phyloP scores from a whole-genome alignment of 192 early-diverging fungal species.

The Piromyces sp. region DNA sequence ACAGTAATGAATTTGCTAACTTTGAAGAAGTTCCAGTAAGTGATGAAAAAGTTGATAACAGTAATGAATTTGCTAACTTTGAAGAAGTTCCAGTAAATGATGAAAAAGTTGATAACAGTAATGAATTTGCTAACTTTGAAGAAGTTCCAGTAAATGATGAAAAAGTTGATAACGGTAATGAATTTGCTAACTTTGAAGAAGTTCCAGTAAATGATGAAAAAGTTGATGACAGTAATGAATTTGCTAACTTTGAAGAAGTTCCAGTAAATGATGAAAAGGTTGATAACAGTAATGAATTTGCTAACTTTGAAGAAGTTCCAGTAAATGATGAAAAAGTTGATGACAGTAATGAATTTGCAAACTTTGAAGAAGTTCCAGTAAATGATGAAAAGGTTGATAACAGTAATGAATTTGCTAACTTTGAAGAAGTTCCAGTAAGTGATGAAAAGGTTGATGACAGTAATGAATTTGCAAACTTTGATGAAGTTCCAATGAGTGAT shows the following conservation, averaged over 20 bases:
- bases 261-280: not conserved
- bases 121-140: too few relatives aligned
- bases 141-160: not conserved
- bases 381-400: not conserved
- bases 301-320: not conserved
- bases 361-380: not conserved
- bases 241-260: not conserved
- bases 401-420: not conserved
- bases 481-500: not conserved
- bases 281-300: not conserved
- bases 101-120: not conserved
- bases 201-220: not conserved
- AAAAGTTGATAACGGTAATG: not conserved
- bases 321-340: not conserved
- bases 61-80: not conserved
- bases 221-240: not conserved
- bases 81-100: not conserved
- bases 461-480: not conserved
- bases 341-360: not conserved
- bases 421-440: not conserved
- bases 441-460: not conserved
- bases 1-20: not conserved
- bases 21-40: not conserved
- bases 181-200: not conserved
- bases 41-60: not conserved